A percentile compares a stretch with the other conserved stretches of the same genome.
Evolutionary conservation across 1,139 yeast genomes (phyloP).

Genomic region (Yamadazyma sp.): DNA sequence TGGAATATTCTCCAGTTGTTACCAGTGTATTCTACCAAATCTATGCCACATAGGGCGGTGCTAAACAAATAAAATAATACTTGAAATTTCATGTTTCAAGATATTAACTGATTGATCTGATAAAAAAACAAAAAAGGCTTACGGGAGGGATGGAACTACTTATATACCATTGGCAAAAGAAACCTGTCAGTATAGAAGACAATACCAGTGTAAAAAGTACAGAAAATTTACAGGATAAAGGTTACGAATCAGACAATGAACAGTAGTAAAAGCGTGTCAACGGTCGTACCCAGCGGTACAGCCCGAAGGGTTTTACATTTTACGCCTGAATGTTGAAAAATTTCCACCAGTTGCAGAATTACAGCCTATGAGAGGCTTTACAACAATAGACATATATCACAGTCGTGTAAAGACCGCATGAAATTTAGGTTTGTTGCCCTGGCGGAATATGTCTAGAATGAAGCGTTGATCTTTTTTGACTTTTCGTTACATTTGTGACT

Average conservation of each 20-base stretch:
- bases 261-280: background rate
- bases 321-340: too few species aligned
- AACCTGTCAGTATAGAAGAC: too few species aligned
- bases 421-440: too few species aligned
- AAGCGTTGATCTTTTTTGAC: too few species aligned
- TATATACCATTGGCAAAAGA: background rate
- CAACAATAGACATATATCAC: too few species aligned
- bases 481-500: too few species aligned
- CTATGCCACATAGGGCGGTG: background rate
- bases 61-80: background rate
- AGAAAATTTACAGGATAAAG: background rate
- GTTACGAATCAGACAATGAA: background rate
- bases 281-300: background rate
- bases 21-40: slow-evolving; percentile 6
- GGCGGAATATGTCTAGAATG: too few species aligned
- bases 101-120: slow-evolving; percentile 3
- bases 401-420: too few species aligned
- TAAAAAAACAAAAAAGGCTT: slow-evolving; percentile 1
- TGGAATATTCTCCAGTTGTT: slow-evolving; percentile 17
- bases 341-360: too few species aligned
- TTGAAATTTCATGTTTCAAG: background rate
- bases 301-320: too few species aligned
- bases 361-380: too few species aligned
- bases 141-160: background rate
- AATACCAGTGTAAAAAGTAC: background rate